phyloP scores from a whole-genome alignment of 495 filamentous ascomycete genomes.

The Cudoniella acicularis region DNA sequence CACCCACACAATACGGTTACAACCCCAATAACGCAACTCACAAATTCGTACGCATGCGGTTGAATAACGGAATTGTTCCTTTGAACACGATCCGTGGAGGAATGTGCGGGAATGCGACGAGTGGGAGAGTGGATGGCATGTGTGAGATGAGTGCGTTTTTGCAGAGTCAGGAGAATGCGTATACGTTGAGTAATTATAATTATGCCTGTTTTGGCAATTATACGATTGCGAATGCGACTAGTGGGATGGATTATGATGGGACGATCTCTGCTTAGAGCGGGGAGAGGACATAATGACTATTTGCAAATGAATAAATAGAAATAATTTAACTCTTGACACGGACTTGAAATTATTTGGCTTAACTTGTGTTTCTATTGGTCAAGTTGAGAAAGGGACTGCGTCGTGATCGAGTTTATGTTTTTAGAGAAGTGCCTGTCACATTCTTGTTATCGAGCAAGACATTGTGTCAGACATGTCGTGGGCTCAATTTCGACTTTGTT shows the following conservation, averaged over 20 bases:
- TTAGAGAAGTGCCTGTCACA: too few relatives aligned
- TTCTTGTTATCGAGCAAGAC: too few relatives aligned
- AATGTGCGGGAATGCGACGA: constrained; percentile 20
- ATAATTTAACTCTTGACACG: too few relatives aligned
- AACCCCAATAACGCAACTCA: constrained; percentile 30
- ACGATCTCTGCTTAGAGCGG: too few relatives aligned
- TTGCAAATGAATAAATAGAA: too few relatives aligned
- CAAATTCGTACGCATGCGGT: constrained; percentile 38
- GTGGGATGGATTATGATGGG: constrained; percentile 37
- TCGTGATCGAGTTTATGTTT: too few relatives aligned
- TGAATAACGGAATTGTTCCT: constrained; percentile 39
- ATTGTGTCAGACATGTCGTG: too few relatives aligned
- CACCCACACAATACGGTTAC: constrained; percentile 35
- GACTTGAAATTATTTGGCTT: too few relatives aligned
- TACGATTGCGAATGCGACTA: constrained; percentile 28
- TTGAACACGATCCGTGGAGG: constrained; percentile 34
- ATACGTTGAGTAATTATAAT: constrained; percentile 31
- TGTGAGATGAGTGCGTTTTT: constrained; percentile 31
- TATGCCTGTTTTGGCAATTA: constrained; percentile 39
- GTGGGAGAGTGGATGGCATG: constrained; percentile 33
- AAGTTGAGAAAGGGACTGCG: too few relatives aligned
- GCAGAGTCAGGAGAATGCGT: constrained; percentile 26
- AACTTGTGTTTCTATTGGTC: too few relatives aligned
- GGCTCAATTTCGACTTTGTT: too few relatives aligned
- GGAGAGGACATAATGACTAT: too few relatives aligned